phyloP scores from a whole-genome alignment of 768 basidiomycete genomes.

The Russula earlei region DNA sequence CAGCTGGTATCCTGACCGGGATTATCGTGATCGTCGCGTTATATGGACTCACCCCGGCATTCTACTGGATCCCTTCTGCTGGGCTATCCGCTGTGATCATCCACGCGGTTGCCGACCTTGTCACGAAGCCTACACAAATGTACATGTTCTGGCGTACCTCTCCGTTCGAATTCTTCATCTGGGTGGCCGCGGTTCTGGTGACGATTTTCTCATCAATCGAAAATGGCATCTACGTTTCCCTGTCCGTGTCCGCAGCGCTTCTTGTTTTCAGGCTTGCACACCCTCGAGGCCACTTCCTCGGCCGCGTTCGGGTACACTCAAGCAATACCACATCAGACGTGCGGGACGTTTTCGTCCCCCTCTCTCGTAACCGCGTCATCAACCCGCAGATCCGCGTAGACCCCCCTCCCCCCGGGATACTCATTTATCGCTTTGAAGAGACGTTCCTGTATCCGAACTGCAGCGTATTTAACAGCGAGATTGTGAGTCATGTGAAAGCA shows the following conservation, averaged over 20 bases:
- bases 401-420: conserved; percentile 74
- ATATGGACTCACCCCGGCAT: conserved; percentile 88
- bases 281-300: conserved; percentile 86
- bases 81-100: conserved; percentile 91
- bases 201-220: conserved; percentile 94
- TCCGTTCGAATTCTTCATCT: conserved; percentile 88
- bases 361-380: conserved; percentile 46
- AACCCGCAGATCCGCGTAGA: conserved; percentile 64
- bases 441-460: conserved; percentile 81
- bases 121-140: conserved; percentile 74
- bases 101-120: conserved; percentile 81
- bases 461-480: conserved; percentile 51
- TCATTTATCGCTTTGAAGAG: conserved; percentile 91
- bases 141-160: conserved; percentile 91
- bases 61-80: conserved; percentile 81
- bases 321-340: conserved; percentile 27
- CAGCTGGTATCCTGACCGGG: conserved; percentile 77
- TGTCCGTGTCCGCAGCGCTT: conserved; percentile 67
- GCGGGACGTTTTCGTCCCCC: conserved; percentile 81
- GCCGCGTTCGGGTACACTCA: conserved; percentile 57
- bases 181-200: conserved; percentile 76
- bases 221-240: conserved; percentile 83
- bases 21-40: conserved; percentile 87
- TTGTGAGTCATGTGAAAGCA: conserved; percentile 76
- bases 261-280: conserved; percentile 80